Evolutionary conservation across 805 yeast genomes (phyloP), one percentile per base, ranked within the genome.

Genomic region (Cyberlindnera veronae): DNA sequence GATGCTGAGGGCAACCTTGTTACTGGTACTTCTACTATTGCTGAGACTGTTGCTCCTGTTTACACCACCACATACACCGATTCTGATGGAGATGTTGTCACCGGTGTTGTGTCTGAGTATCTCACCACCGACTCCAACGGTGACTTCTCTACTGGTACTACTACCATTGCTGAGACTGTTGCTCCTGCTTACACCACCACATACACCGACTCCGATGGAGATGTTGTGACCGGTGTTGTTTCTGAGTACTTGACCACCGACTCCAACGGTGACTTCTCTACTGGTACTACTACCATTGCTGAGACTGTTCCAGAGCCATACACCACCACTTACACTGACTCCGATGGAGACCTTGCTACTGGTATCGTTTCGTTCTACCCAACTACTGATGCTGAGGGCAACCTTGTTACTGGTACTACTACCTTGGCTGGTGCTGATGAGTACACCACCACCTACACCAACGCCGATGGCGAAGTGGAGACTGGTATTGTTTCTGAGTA

Each of bases 281-380:
- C 39, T 20, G 41, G 26, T 18, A 20, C 33, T 13, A 38, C 41
- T 7, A 38, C 41, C 3, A 15, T 27, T 24, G 27, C n/a, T 10
- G 35, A 23, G 34, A 7, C 28, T 20, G 24, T 15, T 15, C 18
- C 19, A 15, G 29, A 36, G 24, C 12, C 39, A 14, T 40, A 44
- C 39, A 37, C 42, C 17, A 44, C 47, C 18, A 39, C 44, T 7
- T 39, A 21, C 42, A 31, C 42, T 12, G 36, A 36, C 14, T 16
- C 41, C 26, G 30, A 22, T 27, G 44, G 44, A 17, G 30, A 18
- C 23, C 16, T 33, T 4, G 40, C 23, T 29, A 38, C 40, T 22
- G 42, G 39, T 24, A 29, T 36, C 20, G 38, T 32, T 14, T 35
- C 41, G 3, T 32, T 9, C 38, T 35, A 29, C 40, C 13, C 35